phyloP scores from a whole-genome alignment of 352 stramenopile species.

The Pelagophyceae sp. region DNA sequence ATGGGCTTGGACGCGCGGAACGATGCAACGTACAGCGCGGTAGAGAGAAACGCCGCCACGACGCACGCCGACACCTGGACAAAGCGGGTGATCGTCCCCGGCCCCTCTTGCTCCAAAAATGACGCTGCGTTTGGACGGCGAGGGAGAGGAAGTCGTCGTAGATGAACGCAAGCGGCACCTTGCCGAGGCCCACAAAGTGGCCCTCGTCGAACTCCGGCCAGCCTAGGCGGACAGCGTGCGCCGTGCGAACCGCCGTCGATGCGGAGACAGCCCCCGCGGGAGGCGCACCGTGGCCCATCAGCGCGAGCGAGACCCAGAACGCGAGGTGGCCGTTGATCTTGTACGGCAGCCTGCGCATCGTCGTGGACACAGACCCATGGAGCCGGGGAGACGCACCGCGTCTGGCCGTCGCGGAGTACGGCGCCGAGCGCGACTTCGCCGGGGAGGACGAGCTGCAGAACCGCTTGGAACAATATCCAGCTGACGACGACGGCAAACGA shows the following conservation, averaged over 20 bases:
- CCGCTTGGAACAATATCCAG: conserved; percentile 66
- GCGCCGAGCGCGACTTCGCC: conserved; percentile 51
- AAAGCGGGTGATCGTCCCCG: too few relatives aligned
- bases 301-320: conserved; percentile 62
- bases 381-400: not conserved
- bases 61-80: not conserved
- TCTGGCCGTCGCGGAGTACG: conserved; percentile 40
- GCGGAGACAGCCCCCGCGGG: too few relatives aligned
- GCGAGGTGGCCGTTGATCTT: conserved; percentile 68
- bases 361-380: not conserved
- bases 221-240: too few relatives aligned
- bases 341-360: conserved; percentile 43
- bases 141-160: conserved; percentile 49
- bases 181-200: conserved; percentile 28
- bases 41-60: conserved; percentile 47
- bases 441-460: conserved; percentile 61
- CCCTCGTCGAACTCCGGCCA: conserved; percentile 32
- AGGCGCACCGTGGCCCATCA: conserved; percentile 41
- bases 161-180: conserved; percentile 35
- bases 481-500: conserved; percentile 38
- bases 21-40: conserved; percentile 61
- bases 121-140: conserved; percentile 52
- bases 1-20: conserved; percentile 44
- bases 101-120: conserved; percentile 37
- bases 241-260: too few relatives aligned